A percentile compares a stretch with the other conserved stretches of the same genome.
These are phyloP conservation scores for Xerocomus alliaceus DNA, from an alignment of 1,284 basidiomycete species.

Conservation along the genomic window DNA sequence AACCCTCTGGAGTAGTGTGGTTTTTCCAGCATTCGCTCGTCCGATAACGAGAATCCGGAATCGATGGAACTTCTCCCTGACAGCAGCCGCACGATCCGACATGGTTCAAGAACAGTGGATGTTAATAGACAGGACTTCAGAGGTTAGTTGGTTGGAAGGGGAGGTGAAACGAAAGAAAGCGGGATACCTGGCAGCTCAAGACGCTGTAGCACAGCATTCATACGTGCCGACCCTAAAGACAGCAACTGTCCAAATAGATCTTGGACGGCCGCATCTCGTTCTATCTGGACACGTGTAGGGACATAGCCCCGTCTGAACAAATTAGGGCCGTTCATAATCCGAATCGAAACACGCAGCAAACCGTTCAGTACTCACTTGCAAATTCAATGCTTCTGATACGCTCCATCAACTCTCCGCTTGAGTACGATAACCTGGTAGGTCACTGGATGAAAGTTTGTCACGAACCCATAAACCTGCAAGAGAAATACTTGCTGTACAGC, in stretches of 20 bases:
- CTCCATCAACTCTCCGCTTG: no score
- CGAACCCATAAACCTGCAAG: background rate
- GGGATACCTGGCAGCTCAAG: background rate
- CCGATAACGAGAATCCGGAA: slow-evolving; percentile 7
- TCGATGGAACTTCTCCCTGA: background rate
- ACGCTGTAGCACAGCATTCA: background rate
- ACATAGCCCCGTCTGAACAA: background rate
- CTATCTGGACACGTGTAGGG: background rate
- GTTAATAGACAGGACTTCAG: background rate
- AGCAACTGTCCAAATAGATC: background rate
- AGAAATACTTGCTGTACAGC: background rate
- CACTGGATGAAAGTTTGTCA: background rate
- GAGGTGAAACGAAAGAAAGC: background rate
- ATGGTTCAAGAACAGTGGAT: background rate
- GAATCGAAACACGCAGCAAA: background rate
- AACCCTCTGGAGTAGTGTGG: slow-evolving; percentile 4
- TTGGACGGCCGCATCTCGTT: background rate
- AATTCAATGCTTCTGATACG: background rate
- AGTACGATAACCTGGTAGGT: background rate
- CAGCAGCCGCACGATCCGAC: background rate
- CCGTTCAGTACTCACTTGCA: background rate
- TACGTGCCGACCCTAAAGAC: background rate
- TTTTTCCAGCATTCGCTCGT: slow-evolving; percentile 6
- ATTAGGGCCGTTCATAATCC: background rate
- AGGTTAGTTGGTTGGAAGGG: background rate